Base-by-base conservation (phyloP, 768 basidiomycete species). In the Russula earlei region DNA sequence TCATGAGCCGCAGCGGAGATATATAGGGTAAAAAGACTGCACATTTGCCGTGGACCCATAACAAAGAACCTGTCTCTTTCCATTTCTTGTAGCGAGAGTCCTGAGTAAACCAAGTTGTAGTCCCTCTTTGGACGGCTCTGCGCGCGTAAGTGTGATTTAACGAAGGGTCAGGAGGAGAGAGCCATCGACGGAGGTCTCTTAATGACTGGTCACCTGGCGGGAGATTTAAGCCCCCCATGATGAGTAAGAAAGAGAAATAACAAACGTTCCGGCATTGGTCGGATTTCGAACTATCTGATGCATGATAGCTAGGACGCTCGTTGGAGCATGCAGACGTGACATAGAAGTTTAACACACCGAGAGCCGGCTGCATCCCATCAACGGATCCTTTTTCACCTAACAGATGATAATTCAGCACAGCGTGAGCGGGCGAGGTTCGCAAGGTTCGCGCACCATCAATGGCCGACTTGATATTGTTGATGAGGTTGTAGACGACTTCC, bases 31-130 rank as follows among this genome's bases (percentile, higher is more conserved):
- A 49, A 5, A 15, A 19, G 29, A 31, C 5, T 22, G 2, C 17
- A 49, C 54, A 44, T 55, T 49, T 55, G 12, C 54, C 54, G 15
- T 55, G 22, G n/a, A 55, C 36, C 54, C 54, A 55, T 20, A 55
- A n/a, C 15, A 55, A 25, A 5, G 40, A 41, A 14, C 47, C 54
- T 1, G 20, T 49, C n/a, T 24, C 22, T 17, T 48, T 48, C 54
- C 54, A 55, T 43, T 55, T 40, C 14, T 49, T 46, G 25, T 49
- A 55, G n/a, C 20, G n/a, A 29, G 14, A n/a, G 19, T n/a, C 31
- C 37, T 43, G 40, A 5, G 24, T 42, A n/a, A 55, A 49, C 54
- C 54, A 55, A 14, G 33, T 47, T 37, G 54, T 49, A 6, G 48
- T 55, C 12, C 54, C 54, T 12, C 20, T 36, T 29, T 49, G 36